Evolutionary conservation across 2,329 filamentous ascomycete genomes (phyloP), one percentile per base, ranked within the genome.

Genomic region (Phialophora tarda): DNA sequence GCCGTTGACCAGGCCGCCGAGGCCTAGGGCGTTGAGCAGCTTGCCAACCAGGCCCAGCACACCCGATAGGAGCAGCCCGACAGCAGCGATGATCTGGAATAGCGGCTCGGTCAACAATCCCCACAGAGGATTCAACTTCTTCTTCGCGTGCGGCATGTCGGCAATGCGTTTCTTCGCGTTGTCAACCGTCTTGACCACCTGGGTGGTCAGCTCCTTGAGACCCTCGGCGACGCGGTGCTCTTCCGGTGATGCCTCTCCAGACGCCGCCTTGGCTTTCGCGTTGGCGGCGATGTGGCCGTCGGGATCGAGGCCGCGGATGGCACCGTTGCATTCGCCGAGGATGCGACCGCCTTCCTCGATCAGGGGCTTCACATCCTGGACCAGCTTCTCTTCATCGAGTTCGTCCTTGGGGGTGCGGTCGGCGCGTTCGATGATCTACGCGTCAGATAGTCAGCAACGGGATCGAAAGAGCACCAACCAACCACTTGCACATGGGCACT

Each of bases 101-200:
- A 97, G 82, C 11, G 93, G 93, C 83, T 97, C 92, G 41, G 88
- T 88, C 71, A 95, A 82, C 57, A 97, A 83, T 32, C 83, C 88
- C 92, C 93, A 96, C 32, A 97, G 87, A 11, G 93, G 93, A 81
- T 94, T 97, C 67, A 97, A 85, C 82, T 94, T 89, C 85, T 96
- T 94, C 89, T 97, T 96, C 51, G 92, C 93, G 72, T 96, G 91
- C 5, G 93, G 93, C 91, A 97, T 95, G 75, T 91, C 91, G 75
- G 91, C 88, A 68, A 97, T 91, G 83, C 91, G 91, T 82, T 90
- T 91, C 87, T 93, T 95, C 28, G 91, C 91, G 70, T 90, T 89
- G 75, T 97, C 93, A 72, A 97, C 94, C 26, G 89, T 92, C 74
- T 89, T 88, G 55, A 91, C 89, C 24, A 97, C 91, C 28, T 87